These are phyloP conservation scores for Brassica hybrid DNA, from an alignment of 441 rosid genomes.

Conservation along the genomic window DNA sequence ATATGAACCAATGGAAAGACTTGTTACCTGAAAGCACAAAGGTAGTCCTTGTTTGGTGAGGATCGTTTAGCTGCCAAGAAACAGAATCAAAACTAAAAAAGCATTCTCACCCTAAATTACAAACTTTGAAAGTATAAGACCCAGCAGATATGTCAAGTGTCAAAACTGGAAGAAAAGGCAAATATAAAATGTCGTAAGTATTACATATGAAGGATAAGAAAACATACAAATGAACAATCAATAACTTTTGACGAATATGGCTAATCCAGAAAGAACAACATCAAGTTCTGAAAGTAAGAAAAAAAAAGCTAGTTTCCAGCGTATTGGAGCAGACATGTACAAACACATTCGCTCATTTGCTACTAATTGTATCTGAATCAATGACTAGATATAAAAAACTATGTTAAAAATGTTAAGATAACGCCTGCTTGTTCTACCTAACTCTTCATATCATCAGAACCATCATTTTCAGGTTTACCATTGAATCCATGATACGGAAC, in stretches of 20 bases:
- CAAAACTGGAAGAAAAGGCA: background rate
- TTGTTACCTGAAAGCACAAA: conserved; percentile 28
- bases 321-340: conserved; percentile 38
- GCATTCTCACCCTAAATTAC: background rate
- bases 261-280: conserved; percentile 26
- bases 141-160: conserved; percentile 21
- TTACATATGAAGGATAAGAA: conserved; percentile 24
- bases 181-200: background rate
- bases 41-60: conserved; percentile 21
- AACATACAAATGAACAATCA: conserved; percentile 25
- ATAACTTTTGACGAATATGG: conserved; percentile 31
- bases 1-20: conserved; percentile 3
- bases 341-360: conserved; percentile 38
- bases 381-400: conserved; percentile 37
- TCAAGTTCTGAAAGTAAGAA: conserved; percentile 4
- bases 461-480: conserved; percentile 66
- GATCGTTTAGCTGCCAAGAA: conserved; percentile 17
- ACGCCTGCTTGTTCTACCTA: conserved; percentile 45
- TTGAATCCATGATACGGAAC: conserved; percentile 82
- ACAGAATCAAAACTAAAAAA: conserved; percentile 4
- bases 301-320: conserved; percentile 32
- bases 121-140: conserved; percentile 13
- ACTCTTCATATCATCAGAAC: conserved; percentile 60
- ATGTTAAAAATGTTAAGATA: conserved; percentile 28
- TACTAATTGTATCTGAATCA: conserved; percentile 31